Base-by-base conservation (phyloP, 108 stramenopile genomes). In the Cylindrotheca fusiformis region DNA sequence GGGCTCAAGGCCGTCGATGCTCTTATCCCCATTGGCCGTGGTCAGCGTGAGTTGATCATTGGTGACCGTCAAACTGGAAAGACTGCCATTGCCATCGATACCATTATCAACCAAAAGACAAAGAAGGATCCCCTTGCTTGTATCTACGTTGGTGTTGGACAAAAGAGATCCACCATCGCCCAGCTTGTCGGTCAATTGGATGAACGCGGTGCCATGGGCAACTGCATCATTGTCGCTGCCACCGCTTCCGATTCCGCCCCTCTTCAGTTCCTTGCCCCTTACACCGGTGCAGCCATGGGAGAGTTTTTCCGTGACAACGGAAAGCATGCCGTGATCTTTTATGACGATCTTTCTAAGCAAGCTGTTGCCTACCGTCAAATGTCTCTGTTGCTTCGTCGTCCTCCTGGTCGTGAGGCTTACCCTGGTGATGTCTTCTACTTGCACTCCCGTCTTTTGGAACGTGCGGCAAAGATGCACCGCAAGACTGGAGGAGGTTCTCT, bases 21-120 rank as follows among this genome's bases (percentile, higher is more conserved):
- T 76, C 84, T 99, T 58, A 99, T 99, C 79, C 98, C 98, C 72
- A 97, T 99, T 77, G 98, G 97, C 64, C 94, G 98, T 82, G 98
- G 98, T 63, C 98, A 99, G 87, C 95, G 95, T 81, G 95, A 95
- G 75, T 86, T 97, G 66, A 90, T 97, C 67, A 95, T 95, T 74
- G 95, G 95, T 63, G 98, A 99, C 94, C 96, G 98, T 86, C 98
- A 99, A 85, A 99, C 98, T 32, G 98, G 98, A 54, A 99, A 99
- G 94, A 99, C 98, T 48, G 98, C 98, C 67, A 98, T 99, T 78
- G 97, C 97, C 80, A 97, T 99, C 75, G 98, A 99, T 72, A 99
- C 98, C 84, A 97, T 99, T 73, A 99, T 99, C 89, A 99, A 99
- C 96, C 97, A 99, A 88, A 99, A 97, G 88, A 97, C 96, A 81